Conservation (phyloP, 495 filamentous ascomycete genomes). For the Aspergillus affinis region DNA sequence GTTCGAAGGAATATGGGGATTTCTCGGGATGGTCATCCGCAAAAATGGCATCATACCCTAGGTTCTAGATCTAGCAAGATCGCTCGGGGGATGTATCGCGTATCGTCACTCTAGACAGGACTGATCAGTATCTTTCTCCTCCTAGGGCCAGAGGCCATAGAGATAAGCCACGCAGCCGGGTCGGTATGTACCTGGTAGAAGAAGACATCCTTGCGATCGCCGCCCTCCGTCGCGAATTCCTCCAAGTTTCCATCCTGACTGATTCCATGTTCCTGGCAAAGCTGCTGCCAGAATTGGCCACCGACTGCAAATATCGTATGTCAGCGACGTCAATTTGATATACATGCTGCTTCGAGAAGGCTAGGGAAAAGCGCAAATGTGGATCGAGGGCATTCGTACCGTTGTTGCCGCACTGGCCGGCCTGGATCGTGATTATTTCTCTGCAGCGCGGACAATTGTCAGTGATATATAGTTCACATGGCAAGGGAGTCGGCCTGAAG, state of each 20-base stretch:
- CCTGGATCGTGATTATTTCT: constrained; percentile 99
- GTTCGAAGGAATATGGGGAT: neutral
- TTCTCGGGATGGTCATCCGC: constrained; percentile 6
- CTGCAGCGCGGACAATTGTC: constrained; percentile 42
- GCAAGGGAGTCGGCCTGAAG: neutral
- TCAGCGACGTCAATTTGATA: too few species aligned
- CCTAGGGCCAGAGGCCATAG: neutral
- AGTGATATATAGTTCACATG: constrained; percentile 2
- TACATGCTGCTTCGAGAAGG: neutral
- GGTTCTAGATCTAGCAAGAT: constrained; percentile 96
- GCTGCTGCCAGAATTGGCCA: constrained; percentile 94
- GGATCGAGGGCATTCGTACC: constrained; percentile 54
- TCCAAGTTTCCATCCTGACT: constrained; percentile 95
- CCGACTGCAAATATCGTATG: constrained; percentile 59
- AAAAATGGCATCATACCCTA: constrained; percentile 54
- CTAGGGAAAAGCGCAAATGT: neutral
- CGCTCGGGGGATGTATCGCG: constrained; percentile 93
- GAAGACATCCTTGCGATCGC: constrained; percentile 97
- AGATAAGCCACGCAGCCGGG: neutral
- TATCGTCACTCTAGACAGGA: constrained; percentile 74
- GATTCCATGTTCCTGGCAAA: constrained; percentile 97
- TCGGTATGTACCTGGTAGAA: constrained; percentile 79
- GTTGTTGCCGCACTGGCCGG: constrained; percentile 99
- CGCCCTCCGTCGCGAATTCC: constrained; percentile 93
- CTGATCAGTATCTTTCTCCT: constrained; percentile 5